Evolutionary conservation across 495 filamentous ascomycete genomes (phyloP).

Genomic region (Hapsidospora chrysogenum): DNA sequence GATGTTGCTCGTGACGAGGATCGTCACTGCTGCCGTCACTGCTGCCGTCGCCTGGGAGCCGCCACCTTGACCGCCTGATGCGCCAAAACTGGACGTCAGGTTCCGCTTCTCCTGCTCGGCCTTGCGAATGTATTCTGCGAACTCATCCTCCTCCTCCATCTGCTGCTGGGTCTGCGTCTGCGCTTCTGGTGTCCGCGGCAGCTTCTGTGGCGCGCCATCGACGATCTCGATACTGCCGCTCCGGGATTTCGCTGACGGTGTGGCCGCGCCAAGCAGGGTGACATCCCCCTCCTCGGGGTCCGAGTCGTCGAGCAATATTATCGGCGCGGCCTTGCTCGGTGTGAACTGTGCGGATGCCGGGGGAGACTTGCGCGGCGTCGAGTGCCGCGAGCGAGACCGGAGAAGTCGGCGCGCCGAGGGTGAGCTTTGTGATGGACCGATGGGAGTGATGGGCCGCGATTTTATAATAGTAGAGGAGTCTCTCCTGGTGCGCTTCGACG

Average conservation of each 20-base stretch:
- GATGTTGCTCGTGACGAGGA: slow-evolving; percentile 1
- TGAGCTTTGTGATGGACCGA: no score
- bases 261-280: not conserved
- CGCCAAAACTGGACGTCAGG: no score
- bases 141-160: not conserved
- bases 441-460: no score
- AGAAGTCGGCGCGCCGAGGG: no score
- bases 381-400: not conserved
- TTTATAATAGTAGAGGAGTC: no score
- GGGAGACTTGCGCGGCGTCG: not conserved
- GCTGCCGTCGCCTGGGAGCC: no score
- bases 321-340: not conserved
- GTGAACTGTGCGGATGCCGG: not conserved
- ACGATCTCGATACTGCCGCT: no score
- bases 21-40: no score
- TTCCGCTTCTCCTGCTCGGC: no score
- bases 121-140: slow-evolving; percentile 1
- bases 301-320: not conserved
- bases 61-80: slow-evolving; percentile 1
- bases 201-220: not conserved
- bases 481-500: slow-evolving; percentile 1
- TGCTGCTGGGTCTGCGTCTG: not conserved
- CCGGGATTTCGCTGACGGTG: no score
- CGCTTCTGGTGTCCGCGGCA: not conserved
- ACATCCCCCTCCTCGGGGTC: not conserved